Evolutionary conservation across 2,329 filamentous ascomycete genomes (phyloP).

Genomic region (Colletotrichum tropicicola): DNA sequence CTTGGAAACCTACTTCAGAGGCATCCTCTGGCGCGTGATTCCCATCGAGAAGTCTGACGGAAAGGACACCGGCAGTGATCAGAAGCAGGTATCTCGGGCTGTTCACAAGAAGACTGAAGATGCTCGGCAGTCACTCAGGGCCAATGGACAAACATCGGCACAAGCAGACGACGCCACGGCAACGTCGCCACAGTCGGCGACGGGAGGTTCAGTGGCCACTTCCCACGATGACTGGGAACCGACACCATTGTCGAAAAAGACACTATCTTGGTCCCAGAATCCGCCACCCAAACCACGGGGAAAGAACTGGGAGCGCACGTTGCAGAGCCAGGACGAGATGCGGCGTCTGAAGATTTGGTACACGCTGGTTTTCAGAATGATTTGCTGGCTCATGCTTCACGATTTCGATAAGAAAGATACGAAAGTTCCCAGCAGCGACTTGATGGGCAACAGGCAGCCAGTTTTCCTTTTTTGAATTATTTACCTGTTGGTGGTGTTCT

Average conservation of each 20-base stretch:
- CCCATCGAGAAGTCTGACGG: not conserved
- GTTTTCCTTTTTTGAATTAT: too few species aligned
- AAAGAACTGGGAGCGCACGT: not conserved
- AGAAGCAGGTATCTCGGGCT: conserved; percentile 1
- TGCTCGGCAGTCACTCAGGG: not conserved
- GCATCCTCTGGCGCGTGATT: not conserved
- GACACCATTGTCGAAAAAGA: too few species aligned
- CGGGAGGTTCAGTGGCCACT: too few species aligned
- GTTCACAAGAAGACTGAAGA: not conserved
- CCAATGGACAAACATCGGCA: not conserved
- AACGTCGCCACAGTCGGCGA: not conserved
- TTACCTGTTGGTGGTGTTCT: too few species aligned
- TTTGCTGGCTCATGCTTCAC: conserved; percentile 48
- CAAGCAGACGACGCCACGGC: not conserved
- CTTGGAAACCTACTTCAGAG: conserved; percentile 17
- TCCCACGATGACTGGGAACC: not conserved
- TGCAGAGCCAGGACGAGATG: not conserved
- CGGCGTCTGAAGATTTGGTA: conserved; percentile 39
- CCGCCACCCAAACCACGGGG: not conserved
- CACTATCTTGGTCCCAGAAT: too few species aligned
- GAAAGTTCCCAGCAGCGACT: conserved; percentile 41
- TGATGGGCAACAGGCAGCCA: conserved; percentile 44
- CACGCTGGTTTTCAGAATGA: conserved; percentile 45
- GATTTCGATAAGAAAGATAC: conserved; percentile 47
- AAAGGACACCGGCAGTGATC: not conserved